A percentile compares a stretch with the other conserved stretches of the same genome.
Evolutionary conservation across 805 yeast species (phyloP).

Genomic region (Brettanomyces anomalus): DNA sequence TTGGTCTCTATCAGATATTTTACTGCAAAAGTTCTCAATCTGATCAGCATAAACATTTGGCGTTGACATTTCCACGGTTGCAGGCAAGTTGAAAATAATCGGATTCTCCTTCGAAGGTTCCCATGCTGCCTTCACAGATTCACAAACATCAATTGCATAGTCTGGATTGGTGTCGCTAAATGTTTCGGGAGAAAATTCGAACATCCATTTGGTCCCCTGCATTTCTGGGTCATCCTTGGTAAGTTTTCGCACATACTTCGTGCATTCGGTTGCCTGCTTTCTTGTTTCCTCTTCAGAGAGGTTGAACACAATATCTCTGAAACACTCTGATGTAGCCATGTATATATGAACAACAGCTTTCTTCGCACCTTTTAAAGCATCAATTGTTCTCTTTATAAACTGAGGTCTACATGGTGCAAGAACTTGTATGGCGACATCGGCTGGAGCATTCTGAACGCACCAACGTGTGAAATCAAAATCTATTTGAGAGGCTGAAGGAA

Average conservation of each 20-base stretch:
- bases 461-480: constrained; percentile 75
- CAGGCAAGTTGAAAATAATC: constrained; percentile 74
- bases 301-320: constrained; percentile 63
- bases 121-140: constrained; percentile 73
- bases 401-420: constrained; percentile 71
- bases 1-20: constrained; percentile 57
- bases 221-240: constrained; percentile 59
- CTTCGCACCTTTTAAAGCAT: constrained; percentile 65
- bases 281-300: constrained; percentile 51
- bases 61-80: constrained; percentile 75
- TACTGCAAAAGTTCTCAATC: constrained; percentile 60
- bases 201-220: constrained; percentile 55
- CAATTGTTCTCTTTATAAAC: constrained; percentile 62
- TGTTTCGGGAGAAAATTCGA: constrained; percentile 76
- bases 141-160: constrained; percentile 57
- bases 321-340: constrained; percentile 67
- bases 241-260: constrained; percentile 52
- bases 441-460: constrained; percentile 68
- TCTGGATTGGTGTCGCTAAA: constrained; percentile 64
- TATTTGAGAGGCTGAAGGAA: constrained; percentile 72
- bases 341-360: constrained; percentile 70
- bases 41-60: constrained; percentile 83
- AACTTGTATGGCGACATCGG: constrained; percentile 69
- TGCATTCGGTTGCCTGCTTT: constrained; percentile 51
- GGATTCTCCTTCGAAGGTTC: constrained; percentile 55